phyloP scores from a whole-genome alignment of 345 rosid species.

The Physaria fendleri region DNA sequence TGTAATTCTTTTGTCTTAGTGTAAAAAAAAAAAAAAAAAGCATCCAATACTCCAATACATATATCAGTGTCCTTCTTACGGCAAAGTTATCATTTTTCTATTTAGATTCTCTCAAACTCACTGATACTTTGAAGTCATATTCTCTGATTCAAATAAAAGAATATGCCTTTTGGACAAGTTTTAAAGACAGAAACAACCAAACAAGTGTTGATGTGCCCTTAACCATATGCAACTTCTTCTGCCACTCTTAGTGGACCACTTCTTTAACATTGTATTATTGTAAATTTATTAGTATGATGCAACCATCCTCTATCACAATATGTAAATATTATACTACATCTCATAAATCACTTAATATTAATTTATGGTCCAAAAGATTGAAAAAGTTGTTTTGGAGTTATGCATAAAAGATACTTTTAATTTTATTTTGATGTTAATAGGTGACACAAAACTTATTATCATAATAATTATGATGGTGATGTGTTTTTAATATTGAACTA shows the following conservation, averaged over 20 bases:
- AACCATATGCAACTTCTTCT: constrained; percentile 20
- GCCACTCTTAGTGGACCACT: constrained; percentile 26
- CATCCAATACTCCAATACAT: too few relatives aligned
- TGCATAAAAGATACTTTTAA: constrained; percentile 13
- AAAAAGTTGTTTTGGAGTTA: constrained; percentile 20
- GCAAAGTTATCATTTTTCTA: neutral
- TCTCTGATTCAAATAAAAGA: neutral
- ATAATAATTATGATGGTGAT: constrained; percentile 23
- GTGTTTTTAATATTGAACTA: constrained; percentile 12
- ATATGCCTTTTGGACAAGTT: constrained; percentile 21
- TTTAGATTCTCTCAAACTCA: neutral
- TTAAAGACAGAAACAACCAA: constrained; percentile 12
- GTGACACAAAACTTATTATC: constrained; percentile 19
- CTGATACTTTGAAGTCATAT: neutral
- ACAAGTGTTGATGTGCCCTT: constrained; percentile 25
- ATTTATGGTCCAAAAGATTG: constrained; percentile 12
- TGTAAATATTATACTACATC: neutral
- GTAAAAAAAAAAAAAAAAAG: too few relatives aligned
- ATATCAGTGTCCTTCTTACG: too few relatives aligned
- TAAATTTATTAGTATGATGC: constrained; percentile 5
- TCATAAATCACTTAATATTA: neutral
- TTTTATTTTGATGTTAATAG: constrained; percentile 7
- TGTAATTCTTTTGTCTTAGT: too few relatives aligned
- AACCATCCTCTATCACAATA: constrained; percentile 15
- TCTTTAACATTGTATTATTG: neutral